These are phyloP conservation scores for Fraxinus baroniana DNA, from an alignment of 305 asterid species.

Conservation along the genomic window DNA sequence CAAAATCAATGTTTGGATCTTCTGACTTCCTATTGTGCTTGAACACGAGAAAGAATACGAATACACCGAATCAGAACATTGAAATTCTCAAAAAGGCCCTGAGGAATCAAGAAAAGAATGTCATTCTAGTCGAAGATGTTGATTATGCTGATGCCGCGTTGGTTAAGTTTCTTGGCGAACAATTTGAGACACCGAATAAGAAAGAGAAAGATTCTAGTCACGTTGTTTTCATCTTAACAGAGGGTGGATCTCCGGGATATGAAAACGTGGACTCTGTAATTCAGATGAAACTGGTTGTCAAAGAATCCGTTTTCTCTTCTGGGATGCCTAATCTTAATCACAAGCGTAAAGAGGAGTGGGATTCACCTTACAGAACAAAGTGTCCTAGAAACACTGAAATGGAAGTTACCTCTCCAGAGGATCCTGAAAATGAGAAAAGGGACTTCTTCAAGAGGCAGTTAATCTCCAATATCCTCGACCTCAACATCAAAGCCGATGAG, in stretches of 20 bases:
- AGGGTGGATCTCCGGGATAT: conserved; percentile 24
- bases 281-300: conserved; percentile 46
- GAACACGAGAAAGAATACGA: conserved; percentile 37
- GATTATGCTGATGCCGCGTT: conserved; percentile 54
- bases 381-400: conserved; percentile 33
- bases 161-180: conserved; percentile 41
- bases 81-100: conserved; percentile 49
- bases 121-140: conserved; percentile 54
- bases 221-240: conserved; percentile 48
- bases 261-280: conserved; percentile 29
- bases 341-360: conserved; percentile 64
- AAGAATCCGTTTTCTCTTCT: conserved; percentile 10
- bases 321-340: conserved; percentile 29
- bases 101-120: conserved; percentile 39
- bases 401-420: conserved; percentile 32
- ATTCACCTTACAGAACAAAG: conserved; percentile 34
- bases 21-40: conserved; percentile 44
- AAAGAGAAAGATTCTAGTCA: conserved; percentile 19
- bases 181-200: conserved; percentile 15
- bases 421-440: conserved; percentile 19
- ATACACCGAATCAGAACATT: conserved; percentile 11
- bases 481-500: conserved; percentile 55
- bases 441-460: conserved; percentile 27
- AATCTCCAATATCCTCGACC: conserved; percentile 54
- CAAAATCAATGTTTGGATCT: conserved; percentile 56